Evolutionary conservation across 2,329 filamentous ascomycete species (phyloP), one percentile per base, ranked within the genome.

Genomic region (Sporothrix brasiliensis): DNA sequence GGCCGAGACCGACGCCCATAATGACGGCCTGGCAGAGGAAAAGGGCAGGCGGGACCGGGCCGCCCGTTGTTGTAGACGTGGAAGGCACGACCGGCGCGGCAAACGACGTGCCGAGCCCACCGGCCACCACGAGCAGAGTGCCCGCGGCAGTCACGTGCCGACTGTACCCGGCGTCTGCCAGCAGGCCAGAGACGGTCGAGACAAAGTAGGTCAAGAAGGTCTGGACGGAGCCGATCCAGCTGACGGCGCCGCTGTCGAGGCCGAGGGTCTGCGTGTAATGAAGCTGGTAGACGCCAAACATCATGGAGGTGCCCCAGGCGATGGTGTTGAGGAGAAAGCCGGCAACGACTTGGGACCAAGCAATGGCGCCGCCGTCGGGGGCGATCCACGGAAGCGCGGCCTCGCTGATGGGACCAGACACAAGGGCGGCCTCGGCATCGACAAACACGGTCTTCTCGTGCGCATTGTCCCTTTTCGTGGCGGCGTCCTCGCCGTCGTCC

Each of bases 11-110:
- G 16, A 88, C 76, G 0, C 87, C 87, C 6, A 84, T 83, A 71
- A 83, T 83, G 44, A 87, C 69, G 19, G 86, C 86, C 75, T 88
- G 86, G 0, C 84, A 79, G 14, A 88, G 78, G 50, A 88, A 78
- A 53, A 87, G 72, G 3, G 39, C n/a, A 19, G 9, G 47, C 6
- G 66, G 54, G 5, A 70, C 39, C 34, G 34, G 7, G 27, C 10
- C 27, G 34, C 39, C 56, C 10, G 56, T n/a, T 14, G 60, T 54
- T 4, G 65, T 34, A 5, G 34, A 34, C 34, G 34, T 7, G 34
- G 34, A 34, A 9, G 63, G 70, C 16, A 74, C 87, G 83, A 82
- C 82, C 87, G 77, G 86, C 87, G 66, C 77, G 73, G 7, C 79
- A 4, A 84, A 72, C 70, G 82, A 83, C 1, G 82, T 84, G 77